These are phyloP conservation scores for Dalechampia spathulata DNA, from an alignment of 441 rosid species.

Conservation along the genomic window DNA sequence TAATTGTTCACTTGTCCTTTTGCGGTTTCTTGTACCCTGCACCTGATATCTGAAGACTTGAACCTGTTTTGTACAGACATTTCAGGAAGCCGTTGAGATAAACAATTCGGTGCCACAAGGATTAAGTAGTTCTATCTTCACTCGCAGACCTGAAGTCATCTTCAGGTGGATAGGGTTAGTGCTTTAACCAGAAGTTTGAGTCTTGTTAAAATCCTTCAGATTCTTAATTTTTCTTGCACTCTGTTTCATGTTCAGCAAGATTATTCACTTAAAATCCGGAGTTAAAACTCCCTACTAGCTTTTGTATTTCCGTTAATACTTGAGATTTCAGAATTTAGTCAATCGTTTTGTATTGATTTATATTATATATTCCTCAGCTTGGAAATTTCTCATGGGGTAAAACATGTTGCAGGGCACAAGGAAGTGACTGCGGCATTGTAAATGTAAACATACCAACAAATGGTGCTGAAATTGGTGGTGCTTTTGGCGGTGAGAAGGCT, in stretches of 20 bases:
- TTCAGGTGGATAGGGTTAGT: slow-evolving; percentile 90
- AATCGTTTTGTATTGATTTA: not conserved
- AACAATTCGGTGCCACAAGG: slow-evolving; percentile 98
- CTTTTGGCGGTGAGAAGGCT: slow-evolving; percentile 95
- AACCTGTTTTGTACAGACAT: slow-evolving; percentile 36
- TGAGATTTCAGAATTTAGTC: not conserved
- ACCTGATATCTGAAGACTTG: slow-evolving; percentile 8
- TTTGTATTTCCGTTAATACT: not conserved
- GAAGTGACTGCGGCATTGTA: slow-evolving; percentile 96
- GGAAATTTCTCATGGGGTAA: not conserved
- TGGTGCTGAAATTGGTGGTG: slow-evolving; percentile 99
- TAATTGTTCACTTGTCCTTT: not conserved
- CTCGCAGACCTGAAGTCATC: slow-evolving; percentile 64
- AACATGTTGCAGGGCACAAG: slow-evolving; percentile 54
- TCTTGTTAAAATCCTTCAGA: too few species aligned
- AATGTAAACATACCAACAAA: slow-evolving; percentile 95
- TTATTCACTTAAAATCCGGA: too few species aligned
- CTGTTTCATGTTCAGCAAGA: too few species aligned
- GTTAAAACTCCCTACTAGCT: not conserved
- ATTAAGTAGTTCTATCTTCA: slow-evolving; percentile 88
- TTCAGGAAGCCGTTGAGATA: slow-evolving; percentile 79
- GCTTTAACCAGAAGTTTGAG: not conserved
- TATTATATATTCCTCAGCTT: not conserved
- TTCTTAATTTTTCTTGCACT: too few species aligned
- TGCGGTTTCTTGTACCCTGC: not conserved